Evolutionary conservation across 208 protist species (phyloP).

Genomic region (Leishmania mexicana): DNA sequence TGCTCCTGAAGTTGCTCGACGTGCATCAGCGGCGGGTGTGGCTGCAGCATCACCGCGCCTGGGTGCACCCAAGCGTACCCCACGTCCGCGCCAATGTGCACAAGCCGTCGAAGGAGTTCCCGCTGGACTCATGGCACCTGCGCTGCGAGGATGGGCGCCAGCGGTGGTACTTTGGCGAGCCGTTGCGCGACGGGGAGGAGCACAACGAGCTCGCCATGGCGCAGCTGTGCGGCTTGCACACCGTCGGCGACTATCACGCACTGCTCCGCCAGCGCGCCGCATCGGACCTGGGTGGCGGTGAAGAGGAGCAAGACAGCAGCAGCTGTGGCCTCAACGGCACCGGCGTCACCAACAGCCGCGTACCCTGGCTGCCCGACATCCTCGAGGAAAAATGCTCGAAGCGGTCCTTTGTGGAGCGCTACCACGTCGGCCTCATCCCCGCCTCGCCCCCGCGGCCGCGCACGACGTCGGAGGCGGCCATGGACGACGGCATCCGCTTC

Average conservation of each 20-base stretch:
- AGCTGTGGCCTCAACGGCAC: neutral
- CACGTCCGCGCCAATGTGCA: conserved; percentile 54
- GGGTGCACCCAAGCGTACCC: conserved; percentile 57
- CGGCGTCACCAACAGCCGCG: neutral
- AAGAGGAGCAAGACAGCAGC: neutral
- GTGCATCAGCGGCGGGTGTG: conserved; percentile 53
- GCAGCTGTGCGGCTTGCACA: conserved; percentile 52
- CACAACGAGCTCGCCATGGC: conserved; percentile 63
- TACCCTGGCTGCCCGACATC: conserved; percentile 34
- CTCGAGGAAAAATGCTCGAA: conserved; percentile 40
- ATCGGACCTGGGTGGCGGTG: neutral
- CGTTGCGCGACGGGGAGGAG: conserved; percentile 54
- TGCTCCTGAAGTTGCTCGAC: conserved; percentile 49
- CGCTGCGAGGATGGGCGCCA: conserved; percentile 89
- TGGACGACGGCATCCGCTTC: conserved; percentile 76
- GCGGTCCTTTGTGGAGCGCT: conserved; percentile 64
- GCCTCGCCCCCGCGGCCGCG: conserved; percentile 19
- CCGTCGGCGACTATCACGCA: conserved; percentile 39
- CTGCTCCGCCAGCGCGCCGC: conserved; percentile 16
- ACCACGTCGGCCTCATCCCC: conserved; percentile 62
- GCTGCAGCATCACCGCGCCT: conserved; percentile 41
- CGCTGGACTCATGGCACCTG: conserved; percentile 77
- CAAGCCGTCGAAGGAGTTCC: conserved; percentile 40
- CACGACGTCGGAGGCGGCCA: conserved; percentile 25
- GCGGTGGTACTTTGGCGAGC: conserved; percentile 77